Evolutionary conservation across 176 grass and related monocot species (phyloP).

Genomic region (Aegilops bicornis): DNA sequence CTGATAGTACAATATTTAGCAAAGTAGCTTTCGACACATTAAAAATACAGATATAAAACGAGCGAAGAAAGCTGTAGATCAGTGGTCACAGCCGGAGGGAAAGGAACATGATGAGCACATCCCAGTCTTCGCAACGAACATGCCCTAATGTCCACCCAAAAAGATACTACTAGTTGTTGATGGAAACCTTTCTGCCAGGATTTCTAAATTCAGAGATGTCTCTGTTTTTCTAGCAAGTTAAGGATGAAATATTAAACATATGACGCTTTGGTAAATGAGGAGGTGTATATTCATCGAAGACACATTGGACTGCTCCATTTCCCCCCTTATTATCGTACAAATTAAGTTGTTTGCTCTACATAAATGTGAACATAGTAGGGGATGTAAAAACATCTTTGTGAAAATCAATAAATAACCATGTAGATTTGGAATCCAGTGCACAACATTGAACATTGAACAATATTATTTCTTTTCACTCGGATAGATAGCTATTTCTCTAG

Average conservation of each 20-base stretch:
- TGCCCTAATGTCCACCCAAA: conserved; percentile 1
- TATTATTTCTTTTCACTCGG: neutral
- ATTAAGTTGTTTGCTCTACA: neutral
- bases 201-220: neutral
- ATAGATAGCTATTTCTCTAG: neutral
- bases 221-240: neutral
- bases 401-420: neutral
- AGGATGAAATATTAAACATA: neutral
- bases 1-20: neutral
- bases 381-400: neutral
- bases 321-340: neutral
- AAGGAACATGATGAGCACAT: conserved; percentile 43
- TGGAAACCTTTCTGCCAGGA: neutral
- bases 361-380: neutral
- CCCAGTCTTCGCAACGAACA: conserved; percentile 18
- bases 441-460: neutral
- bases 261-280: neutral
- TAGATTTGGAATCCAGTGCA: neutral
- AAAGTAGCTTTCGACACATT: conserved; percentile 26
- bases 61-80: conserved; percentile 30
- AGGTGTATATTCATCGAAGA: neutral
- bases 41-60: neutral
- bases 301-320: neutral
- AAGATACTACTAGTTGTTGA: neutral
- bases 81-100: neutral